phyloP scores from a whole-genome alignment of 441 rosid species.

The Corymbia citriodora region DNA sequence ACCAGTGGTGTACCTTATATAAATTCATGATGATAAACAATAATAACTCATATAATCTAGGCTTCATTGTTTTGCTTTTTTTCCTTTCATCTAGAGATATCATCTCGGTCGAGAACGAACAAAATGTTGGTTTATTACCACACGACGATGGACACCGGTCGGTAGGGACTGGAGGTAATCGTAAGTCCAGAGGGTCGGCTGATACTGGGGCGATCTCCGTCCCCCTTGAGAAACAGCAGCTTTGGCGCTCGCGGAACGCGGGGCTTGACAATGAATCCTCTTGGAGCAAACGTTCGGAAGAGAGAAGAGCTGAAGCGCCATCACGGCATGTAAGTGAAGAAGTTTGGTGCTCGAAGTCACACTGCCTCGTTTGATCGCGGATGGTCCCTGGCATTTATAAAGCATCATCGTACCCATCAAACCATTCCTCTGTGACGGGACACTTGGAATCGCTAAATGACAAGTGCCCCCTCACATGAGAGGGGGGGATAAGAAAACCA shows the following conservation, averaged over 20 bases:
- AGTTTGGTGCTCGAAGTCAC: not conserved
- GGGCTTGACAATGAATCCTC: not conserved
- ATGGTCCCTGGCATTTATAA: not conserved
- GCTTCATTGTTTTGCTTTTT: not conserved
- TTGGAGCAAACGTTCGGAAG: not conserved
- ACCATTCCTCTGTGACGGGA: not conserved
- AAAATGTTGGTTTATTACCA: not conserved
- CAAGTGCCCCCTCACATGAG: not conserved
- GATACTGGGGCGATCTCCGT: slow-evolving; percentile 18
- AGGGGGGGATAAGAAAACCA: not conserved
- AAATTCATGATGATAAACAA: not conserved
- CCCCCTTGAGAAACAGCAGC: not conserved
- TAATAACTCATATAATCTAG: not conserved
- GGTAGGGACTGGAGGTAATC: slow-evolving; percentile 26
- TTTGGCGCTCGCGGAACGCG: not conserved
- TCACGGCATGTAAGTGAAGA: not conserved
- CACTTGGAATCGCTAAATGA: not conserved
- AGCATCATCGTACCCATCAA: not conserved
- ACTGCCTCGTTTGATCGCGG: not conserved
- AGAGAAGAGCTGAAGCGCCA: not conserved
- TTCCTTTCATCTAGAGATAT: not conserved
- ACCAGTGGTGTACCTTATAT: not conserved
- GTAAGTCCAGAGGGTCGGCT: slow-evolving; percentile 24
- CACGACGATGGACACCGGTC: not conserved
- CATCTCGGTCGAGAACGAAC: not conserved